These are phyloP conservation scores for Myochromella boudieri DNA, from an alignment of 768 basidiomycete species.

Conservation along the genomic window DNA sequence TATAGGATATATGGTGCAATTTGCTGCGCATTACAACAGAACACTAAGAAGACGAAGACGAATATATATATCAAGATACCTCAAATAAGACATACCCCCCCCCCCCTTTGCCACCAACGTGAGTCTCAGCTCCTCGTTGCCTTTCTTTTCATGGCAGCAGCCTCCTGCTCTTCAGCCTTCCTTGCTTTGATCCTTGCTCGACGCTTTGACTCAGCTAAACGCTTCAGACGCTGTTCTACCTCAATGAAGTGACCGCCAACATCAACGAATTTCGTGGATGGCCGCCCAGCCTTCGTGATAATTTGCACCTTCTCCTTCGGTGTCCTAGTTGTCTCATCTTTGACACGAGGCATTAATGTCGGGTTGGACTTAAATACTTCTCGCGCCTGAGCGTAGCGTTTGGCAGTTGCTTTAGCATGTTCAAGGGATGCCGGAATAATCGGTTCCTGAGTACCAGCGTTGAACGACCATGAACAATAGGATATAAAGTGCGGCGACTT, in stretches of 20 bases:
- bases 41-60: no score
- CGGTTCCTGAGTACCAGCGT: conserved; percentile 47
- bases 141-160: neutral
- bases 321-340: conserved; percentile 37
- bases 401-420: conserved; percentile 40
- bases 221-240: conserved; percentile 47
- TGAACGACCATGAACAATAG: neutral
- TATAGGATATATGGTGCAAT: no score
- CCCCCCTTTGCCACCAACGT: no score
- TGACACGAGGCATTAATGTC: conserved; percentile 36
- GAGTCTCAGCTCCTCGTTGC: neutral
- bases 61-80: no score
- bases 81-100: no score
- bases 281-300: conserved; percentile 43
- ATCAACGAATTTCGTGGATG: conserved; percentile 68
- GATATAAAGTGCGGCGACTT: conserved; percentile 15
- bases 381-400: conserved; percentile 29
- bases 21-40: no score
- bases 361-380: conserved; percentile 38
- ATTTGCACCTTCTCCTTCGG: conserved; percentile 35
- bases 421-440: conserved; percentile 58
- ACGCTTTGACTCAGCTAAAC: conserved; percentile 50
- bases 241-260: conserved; percentile 73
- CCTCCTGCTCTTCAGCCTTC: conserved; percentile 25
- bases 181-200: conserved; percentile 33